Base-by-base conservation (phyloP, 83 land plant species). In the Diphasiastrum complanatum region DNA sequence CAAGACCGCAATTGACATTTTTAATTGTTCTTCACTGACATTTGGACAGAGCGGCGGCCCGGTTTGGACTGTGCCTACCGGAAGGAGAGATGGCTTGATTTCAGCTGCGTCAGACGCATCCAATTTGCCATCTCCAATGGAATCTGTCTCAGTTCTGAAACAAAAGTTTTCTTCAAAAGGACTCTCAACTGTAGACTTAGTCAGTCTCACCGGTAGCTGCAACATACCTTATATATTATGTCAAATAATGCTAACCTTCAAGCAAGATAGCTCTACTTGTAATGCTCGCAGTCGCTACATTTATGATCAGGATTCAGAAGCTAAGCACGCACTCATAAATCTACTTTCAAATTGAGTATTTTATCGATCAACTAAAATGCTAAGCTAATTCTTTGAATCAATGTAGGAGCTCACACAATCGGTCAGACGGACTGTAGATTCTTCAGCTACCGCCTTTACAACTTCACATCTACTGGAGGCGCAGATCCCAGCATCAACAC, bases 401-500 rank as follows among this genome's bases (percentile, higher is more conserved):
- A n/a, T n/a, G 19, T 27, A 55, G 59, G 59, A 27, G 59, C 38
- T 26, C 59, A 55, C 1, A 55, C 59, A 1, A 55, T 55, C 8
- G 59, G 59, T 18, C 59, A 55, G 35, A 55, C 59, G n/a, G 59
- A 55, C 30, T 55, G 59, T 35, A 24, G 59, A 24, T 55, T 55
- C 35, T 55, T 55, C 59, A 55, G 43, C 35, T 30, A 55, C 59
- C 30, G 59, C 11, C 59, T 55, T 0, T 55, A 55, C 59, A 55
- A 55, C 34, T 55, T 55, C 59, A 20, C 30, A 16, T 55, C 59
- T 0, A 27, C 59, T 12, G 59, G 59, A 24, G 31, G 27, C 16
- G 18, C 59, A 14, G 59, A 55, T 55, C 59, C 59, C n/a, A 27
- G 35, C 0, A 55, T 55, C 35, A 55, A 35, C 59, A 6, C 34